These are phyloP conservation scores for Coccomyxa sp. DNA, from an alignment of 139 green algal genomes.

Conservation along the genomic window DNA sequence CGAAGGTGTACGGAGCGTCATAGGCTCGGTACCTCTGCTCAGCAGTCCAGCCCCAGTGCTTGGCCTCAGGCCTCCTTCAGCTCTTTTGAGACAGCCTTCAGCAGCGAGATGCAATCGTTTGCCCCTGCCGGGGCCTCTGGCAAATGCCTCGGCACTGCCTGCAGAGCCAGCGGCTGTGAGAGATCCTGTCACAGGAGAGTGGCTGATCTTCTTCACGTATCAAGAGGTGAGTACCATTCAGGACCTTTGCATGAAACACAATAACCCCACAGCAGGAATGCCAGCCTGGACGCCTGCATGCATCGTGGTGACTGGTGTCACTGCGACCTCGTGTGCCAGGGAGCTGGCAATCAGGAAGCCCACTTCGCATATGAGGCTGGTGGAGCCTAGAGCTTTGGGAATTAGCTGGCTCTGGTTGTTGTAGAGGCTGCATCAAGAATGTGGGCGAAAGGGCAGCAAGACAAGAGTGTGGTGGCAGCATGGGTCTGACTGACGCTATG, in stretches of 20 bases:
- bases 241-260: neutral
- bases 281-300: neutral
- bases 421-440: neutral
- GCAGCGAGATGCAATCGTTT: neutral
- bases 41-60: neutral
- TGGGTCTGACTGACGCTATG: too few species aligned
- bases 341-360: neutral
- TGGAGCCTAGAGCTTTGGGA: neutral
- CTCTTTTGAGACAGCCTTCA: neutral
- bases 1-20: neutral
- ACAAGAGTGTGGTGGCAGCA: too few species aligned
- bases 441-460: neutral
- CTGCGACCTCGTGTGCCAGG: neutral
- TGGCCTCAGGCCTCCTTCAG: neutral
- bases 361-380: neutral
- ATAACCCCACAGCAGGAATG: neutral
- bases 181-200: neutral
- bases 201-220: neutral
- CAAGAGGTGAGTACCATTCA: neutral
- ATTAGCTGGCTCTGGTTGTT: neutral
- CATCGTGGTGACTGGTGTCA: neutral
- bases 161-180: neutral
- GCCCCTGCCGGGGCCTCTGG: neutral
- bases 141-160: neutral
- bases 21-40: neutral